Evolutionary conservation across 2,329 filamentous ascomycete genomes (phyloP), one percentile per base, ranked within the genome.

Genomic region (Talaromyces islandicus): DNA sequence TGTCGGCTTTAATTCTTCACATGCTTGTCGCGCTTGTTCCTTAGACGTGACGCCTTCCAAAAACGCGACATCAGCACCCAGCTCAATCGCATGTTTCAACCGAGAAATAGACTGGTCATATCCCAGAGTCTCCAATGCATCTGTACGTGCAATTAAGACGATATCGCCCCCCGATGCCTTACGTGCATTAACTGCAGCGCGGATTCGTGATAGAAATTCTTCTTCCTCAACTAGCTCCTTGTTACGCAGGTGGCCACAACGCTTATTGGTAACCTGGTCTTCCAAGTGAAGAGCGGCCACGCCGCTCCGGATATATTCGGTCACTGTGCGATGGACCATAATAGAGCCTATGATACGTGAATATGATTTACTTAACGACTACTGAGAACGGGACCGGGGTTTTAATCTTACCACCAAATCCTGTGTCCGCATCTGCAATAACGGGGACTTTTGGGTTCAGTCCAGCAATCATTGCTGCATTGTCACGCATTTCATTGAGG

Each of bases 381-480:
- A 17, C 2, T 25, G 30, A 7, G 30, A 11, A 25, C 10, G 12
- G 14, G 17, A 52, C 27, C 0, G 19, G 7, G 4, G 7, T 52
- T 17, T 17, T 29, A 25, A 46, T 32, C 54, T 32, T 65, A 71
- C 77, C 78, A 61, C 81, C 80, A 63, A 82, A 83, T 3, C 81
- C 81, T 1, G 80, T 82, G 63, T 83, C 81, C 68, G 80, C 80
- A 58, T 83, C 81, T 14, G 80, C 85, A 64, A 88, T 87, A 21
- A 89, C 69, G 0, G 86, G 86, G 0, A 82, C 74, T 0, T 71
- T 69, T 0, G 81, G 80, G 64, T 85, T 78, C 30, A 88, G 76
- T 48, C 79, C 80, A 59, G 85, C 84, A 60, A 89, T 85, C 83
- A 88, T 88, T 56, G 80, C 77, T n/a, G 85, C 85, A 68, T 88